Base-by-base conservation (phyloP, 1,284 basidiomycete genomes). In the Volvariella surrecta region DNA sequence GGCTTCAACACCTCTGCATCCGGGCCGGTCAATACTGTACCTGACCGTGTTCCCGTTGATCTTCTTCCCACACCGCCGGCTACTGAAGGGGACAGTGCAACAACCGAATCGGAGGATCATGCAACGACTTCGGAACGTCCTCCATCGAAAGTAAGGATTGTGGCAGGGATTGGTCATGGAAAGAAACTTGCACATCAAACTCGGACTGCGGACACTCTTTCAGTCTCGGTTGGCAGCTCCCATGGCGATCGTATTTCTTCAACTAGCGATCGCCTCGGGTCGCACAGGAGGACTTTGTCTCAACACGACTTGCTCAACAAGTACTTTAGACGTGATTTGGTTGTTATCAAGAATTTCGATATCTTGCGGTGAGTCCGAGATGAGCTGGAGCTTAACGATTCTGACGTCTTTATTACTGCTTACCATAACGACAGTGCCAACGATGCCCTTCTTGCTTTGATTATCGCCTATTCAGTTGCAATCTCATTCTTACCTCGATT, bases 231-330 rank as follows among this genome's bases (percentile, higher is more conserved):
- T 24, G 30, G 31, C 15, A 46, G 42, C 13, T 15, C 38, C 7
- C 43, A 30, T 13, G 22, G 45, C 16, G 47, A 42, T 16, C 28
- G 3, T 7, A 11, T 18, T 38, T 16, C n/a, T 15, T 16, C 34
- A 16, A 11, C 11, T 11, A 28, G 11, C 11, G 24, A n/a, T 35
- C 45, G 24, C 32, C 20, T 10, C 35, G 38, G 7, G 42, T 38
- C 18, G 4, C 46, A 53, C 44, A 54, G 51, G 34, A 67, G 63
- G 31, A 47, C 59, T 0, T 48, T 78, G 3, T 82, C 88, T 2
- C 82, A 92, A 52, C 93, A 97, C 61, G 95, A 98, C 58, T 68
- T 99, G 24, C 71, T 92, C 51, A 82, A 91, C 61, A 79, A 81
- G 52, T 97, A 93, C 63, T 98, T 98, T 71, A 72, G 88, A 48